Percentiles rank a stretch among this genome's conserved stretches.
Evolutionary conservation across 2,329 filamentous ascomycete species (phyloP).

Genomic region (Colletotrichum viniferum): DNA sequence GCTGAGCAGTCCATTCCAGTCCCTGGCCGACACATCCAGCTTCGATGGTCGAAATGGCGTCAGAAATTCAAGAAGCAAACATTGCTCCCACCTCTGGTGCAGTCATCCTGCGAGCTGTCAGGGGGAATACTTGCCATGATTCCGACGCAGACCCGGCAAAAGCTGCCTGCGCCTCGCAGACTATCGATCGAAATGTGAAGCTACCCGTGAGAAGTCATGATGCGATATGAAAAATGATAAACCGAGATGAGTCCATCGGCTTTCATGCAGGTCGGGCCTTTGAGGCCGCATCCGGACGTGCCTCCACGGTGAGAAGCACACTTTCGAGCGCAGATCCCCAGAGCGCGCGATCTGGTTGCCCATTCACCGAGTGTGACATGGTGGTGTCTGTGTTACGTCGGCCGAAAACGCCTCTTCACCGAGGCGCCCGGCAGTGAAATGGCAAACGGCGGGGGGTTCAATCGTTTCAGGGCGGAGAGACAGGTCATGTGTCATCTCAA

Average conservation of each 20-base stretch:
- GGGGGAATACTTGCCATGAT: neutral
- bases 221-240: conserved; percentile 9
- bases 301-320: neutral
- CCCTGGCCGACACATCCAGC: too few relatives aligned
- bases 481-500: neutral
- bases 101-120: neutral
- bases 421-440: neutral
- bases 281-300: neutral
- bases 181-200: neutral
- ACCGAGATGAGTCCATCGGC: neutral
- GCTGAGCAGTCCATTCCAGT: neutral
- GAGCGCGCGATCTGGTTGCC: conserved; percentile 7
- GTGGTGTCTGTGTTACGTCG: neutral
- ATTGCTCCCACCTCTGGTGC: neutral
- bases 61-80: neutral
- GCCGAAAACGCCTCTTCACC: neutral
- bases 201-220: neutral
- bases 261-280: conserved; percentile 11
- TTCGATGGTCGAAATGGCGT: neutral
- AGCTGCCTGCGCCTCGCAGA: neutral
- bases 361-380: neutral
- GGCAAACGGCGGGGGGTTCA: neutral
- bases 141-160: neutral
- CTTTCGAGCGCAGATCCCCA: neutral
- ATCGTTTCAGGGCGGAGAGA: neutral